A percentile compares a stretch with the other conserved stretches of the same genome.
phyloP scores from a whole-genome alignment of 208 protist genomes.

The Crithidia mellificae region DNA sequence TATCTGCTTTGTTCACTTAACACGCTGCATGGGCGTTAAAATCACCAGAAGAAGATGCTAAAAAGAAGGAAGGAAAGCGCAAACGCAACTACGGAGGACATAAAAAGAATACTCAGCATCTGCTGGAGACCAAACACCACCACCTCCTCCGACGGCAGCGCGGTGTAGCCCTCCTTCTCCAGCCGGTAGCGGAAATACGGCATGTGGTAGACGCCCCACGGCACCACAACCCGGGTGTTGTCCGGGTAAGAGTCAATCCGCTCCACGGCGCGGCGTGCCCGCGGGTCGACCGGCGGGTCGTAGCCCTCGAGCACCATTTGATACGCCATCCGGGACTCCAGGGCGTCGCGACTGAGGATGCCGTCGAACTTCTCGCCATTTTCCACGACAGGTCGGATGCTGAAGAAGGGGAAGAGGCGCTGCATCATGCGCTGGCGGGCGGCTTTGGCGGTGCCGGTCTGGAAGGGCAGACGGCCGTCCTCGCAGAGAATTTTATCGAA shows the following conservation, averaged over 20 bases:
- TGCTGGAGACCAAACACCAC: constrained; percentile 66
- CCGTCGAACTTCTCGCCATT: constrained; percentile 80
- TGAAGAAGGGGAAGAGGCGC: constrained; percentile 67
- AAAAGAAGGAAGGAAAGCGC: constrained; percentile 41
- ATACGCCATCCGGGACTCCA: constrained; percentile 89
- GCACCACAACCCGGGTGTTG: constrained; percentile 55
- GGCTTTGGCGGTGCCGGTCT: constrained; percentile 44
- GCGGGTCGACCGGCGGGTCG: constrained; percentile 77
- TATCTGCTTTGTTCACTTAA: too few relatives aligned
- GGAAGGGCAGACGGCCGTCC: constrained; percentile 78
- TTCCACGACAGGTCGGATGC: constrained; percentile 54
- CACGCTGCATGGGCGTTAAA: too few relatives aligned
- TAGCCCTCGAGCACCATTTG: constrained; percentile 74
- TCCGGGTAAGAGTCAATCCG: constrained; percentile 77
- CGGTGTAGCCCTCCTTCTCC: constrained; percentile 58
- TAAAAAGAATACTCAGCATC: constrained; percentile 38
- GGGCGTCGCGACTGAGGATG: constrained; percentile 60
- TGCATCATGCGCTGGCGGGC: constrained; percentile 46
- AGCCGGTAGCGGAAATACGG: constrained; percentile 83
- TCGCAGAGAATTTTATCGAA: constrained; percentile 85
- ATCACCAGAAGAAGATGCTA: constrained; percentile 38
- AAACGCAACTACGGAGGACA: constrained; percentile 38
- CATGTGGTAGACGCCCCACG: constrained; percentile 87
- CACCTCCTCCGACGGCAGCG: constrained; percentile 57
- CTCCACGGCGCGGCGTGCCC: constrained; percentile 73